Evolutionary conservation across 1,139 yeast genomes (phyloP).

Genomic region (Blastobotrys niveus): DNA sequence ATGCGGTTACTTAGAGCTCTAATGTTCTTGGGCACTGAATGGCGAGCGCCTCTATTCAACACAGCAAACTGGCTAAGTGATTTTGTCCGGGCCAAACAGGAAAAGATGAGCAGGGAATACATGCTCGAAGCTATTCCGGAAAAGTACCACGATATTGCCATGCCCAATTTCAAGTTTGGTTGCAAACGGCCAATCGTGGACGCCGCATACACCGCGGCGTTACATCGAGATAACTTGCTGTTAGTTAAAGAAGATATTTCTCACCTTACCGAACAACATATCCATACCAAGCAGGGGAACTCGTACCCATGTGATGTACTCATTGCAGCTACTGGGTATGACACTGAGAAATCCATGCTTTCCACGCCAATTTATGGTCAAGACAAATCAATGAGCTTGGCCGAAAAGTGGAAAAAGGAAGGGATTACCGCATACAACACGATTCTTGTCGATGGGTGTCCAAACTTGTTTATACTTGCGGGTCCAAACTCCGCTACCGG

Average conservation of each 20-base stretch:
- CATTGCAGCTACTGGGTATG: slow-evolving; percentile 30
- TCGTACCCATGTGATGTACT: slow-evolving; percentile 27
- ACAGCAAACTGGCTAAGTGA: slow-evolving; percentile 9
- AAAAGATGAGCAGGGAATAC: slow-evolving; percentile 14
- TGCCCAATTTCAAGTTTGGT: slow-evolving; percentile 27
- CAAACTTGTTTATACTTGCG: slow-evolving; percentile 16
- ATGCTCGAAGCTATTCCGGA: slow-evolving; percentile 20
- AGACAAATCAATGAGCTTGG: slow-evolving; percentile 10
- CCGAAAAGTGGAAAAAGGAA: slow-evolving; percentile 16
- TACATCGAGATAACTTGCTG: slow-evolving; percentile 24
- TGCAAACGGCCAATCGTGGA: slow-evolving; percentile 29
- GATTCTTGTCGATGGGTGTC: slow-evolving; percentile 16
- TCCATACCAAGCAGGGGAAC: slow-evolving; percentile 22
- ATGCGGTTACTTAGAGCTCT: slow-evolving; percentile 10
- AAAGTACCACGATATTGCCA: slow-evolving; percentile 22
- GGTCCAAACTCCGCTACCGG: slow-evolving; percentile 20
- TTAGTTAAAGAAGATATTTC: slow-evolving; percentile 23
- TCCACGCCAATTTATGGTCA: slow-evolving; percentile 12
- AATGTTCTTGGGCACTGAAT: slow-evolving; percentile 8
- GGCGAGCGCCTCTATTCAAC: slow-evolving; percentile 13
- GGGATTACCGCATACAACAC: slow-evolving; percentile 19
- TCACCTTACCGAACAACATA: slow-evolving; percentile 23
- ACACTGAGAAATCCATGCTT: slow-evolving; percentile 8
- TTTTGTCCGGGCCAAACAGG: not conserved
- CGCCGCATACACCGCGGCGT: slow-evolving; percentile 23